phyloP scores from a whole-genome alignment of 2,329 filamentous ascomycete genomes.

The Penicillium sp. region DNA sequence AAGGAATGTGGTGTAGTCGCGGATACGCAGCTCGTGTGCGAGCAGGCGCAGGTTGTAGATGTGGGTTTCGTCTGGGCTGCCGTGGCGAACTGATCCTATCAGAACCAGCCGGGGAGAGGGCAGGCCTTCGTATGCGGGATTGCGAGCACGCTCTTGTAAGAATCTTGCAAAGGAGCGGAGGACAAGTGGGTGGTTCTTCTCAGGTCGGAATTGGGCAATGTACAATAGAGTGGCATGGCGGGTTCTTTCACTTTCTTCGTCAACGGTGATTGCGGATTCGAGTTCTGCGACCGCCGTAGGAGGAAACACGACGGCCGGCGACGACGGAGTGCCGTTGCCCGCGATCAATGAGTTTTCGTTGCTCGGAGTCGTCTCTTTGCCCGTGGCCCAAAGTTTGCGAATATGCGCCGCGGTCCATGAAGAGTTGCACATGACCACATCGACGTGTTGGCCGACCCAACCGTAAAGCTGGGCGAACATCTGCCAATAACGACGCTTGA shows the following conservation, averaged over 20 bases:
- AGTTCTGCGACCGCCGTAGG: constrained; percentile 87
- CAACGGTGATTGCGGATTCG: constrained; percentile 66
- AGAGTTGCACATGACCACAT: constrained; percentile 97
- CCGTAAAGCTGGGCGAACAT: constrained; percentile 78
- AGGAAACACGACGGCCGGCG: constrained; percentile 69
- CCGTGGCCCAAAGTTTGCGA: constrained; percentile 66
- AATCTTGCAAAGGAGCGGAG: constrained; percentile 78
- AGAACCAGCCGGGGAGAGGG: constrained; percentile 64
- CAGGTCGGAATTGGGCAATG: constrained; percentile 93
- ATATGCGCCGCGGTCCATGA: constrained; percentile 89
- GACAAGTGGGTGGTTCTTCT: constrained; percentile 91
- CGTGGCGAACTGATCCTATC: constrained; percentile 83
- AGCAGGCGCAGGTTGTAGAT: constrained; percentile 86
- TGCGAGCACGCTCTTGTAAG: constrained; percentile 49
- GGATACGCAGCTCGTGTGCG: constrained; percentile 78
- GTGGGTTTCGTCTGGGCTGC: constrained; percentile 44
- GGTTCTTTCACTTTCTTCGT: constrained; percentile 59
- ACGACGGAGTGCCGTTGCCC: constrained; percentile 24
- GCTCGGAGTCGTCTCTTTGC: constrained; percentile 24
- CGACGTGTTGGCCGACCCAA: constrained; percentile 72
- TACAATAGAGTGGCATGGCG: constrained; percentile 74
- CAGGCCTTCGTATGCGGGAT: constrained; percentile 42
- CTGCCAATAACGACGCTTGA: constrained; percentile 80
- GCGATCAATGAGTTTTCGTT: constrained; percentile 34
- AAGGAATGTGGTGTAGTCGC: constrained; percentile 78